phyloP scores from a whole-genome alignment of 2,329 filamentous ascomycete genomes.

The Neonectria coccinea region DNA sequence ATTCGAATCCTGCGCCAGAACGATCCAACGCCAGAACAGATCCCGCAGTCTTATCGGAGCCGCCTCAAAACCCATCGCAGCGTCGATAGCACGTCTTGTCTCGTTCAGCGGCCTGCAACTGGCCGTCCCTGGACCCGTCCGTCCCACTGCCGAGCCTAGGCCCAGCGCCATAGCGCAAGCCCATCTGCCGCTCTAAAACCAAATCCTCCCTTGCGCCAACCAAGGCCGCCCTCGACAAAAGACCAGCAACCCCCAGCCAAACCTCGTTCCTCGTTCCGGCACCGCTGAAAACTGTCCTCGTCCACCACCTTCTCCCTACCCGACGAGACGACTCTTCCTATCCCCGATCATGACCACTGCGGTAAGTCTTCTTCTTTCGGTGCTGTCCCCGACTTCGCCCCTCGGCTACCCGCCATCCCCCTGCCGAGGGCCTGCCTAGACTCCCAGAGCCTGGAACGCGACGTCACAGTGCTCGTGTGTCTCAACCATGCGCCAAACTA shows the following conservation, averaged over 20 bases:
- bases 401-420: conserved; percentile 6
- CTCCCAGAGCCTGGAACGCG: conserved; percentile 42
- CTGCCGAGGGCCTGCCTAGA: conserved; percentile 34
- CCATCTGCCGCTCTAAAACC: conserved; percentile 29
- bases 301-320: conserved; percentile 15
- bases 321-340: conserved; percentile 14
- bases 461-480: conserved; percentile 54
- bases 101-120: conserved; percentile 16
- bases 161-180: conserved; percentile 19
- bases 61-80: conserved; percentile 2
- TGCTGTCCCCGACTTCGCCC: conserved; percentile 14
- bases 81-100: conserved; percentile 24
- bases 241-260: conserved; percentile 21
- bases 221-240: conserved; percentile 27
- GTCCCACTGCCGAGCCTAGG: conserved; percentile 29
- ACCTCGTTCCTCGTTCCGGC: conserved; percentile 26
- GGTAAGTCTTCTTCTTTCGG: conserved; percentile 27
- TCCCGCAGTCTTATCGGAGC: neutral
- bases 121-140: conserved; percentile 21
- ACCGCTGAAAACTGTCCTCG: conserved; percentile 32
- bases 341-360: conserved; percentile 30
- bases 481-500: conserved; percentile 52
- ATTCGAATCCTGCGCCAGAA: neutral
- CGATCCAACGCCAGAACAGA: neutral
- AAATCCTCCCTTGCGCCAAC: conserved; percentile 29